Conservation (phyloP, 129 eudicot species). For the Calendula officinalis region DNA sequence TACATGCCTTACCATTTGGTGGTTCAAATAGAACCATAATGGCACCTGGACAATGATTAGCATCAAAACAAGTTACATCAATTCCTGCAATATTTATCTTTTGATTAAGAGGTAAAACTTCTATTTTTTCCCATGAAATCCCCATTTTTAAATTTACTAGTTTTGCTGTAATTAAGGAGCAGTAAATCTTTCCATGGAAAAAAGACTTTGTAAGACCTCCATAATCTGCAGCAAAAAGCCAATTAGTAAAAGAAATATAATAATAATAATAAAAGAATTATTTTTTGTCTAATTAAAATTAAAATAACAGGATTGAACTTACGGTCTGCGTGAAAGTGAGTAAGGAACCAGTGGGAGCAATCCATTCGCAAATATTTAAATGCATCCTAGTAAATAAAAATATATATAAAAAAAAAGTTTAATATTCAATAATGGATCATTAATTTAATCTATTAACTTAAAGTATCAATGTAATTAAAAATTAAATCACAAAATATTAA, state of each 20-base stretch:
- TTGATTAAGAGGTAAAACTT: slow-evolving; percentile 77
- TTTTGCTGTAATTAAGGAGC: slow-evolving; percentile 80
- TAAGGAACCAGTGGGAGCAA: slow-evolving; percentile 91
- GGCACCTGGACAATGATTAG: slow-evolving; percentile 98
- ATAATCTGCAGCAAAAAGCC: slow-evolving; percentile 56
- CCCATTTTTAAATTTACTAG: slow-evolving; percentile 85
- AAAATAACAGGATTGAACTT: slow-evolving; percentile 34
- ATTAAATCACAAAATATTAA: neutral
- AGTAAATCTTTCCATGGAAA: slow-evolving; percentile 79
- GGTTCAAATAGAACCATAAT: slow-evolving; percentile 81
- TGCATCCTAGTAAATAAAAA: slow-evolving; percentile 64
- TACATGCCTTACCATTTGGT: slow-evolving; percentile 72
- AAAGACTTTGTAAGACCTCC: slow-evolving; percentile 92
- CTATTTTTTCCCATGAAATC: slow-evolving; percentile 73
- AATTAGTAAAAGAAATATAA: neutral
- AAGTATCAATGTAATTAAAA: neutral
- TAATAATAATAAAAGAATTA: neutral
- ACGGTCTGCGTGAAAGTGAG: slow-evolving; percentile 95
- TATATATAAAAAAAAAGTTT: neutral
- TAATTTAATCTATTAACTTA: neutral
- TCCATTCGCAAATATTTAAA: slow-evolving; percentile 79
- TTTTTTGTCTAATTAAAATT: neutral
- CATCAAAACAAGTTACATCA: slow-evolving; percentile 93
- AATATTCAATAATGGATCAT: slow-evolving; percentile 9
- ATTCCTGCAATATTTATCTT: slow-evolving; percentile 66